Conservation (phyloP, 495 filamentous ascomycete species). For the Podospora comata region DNA sequence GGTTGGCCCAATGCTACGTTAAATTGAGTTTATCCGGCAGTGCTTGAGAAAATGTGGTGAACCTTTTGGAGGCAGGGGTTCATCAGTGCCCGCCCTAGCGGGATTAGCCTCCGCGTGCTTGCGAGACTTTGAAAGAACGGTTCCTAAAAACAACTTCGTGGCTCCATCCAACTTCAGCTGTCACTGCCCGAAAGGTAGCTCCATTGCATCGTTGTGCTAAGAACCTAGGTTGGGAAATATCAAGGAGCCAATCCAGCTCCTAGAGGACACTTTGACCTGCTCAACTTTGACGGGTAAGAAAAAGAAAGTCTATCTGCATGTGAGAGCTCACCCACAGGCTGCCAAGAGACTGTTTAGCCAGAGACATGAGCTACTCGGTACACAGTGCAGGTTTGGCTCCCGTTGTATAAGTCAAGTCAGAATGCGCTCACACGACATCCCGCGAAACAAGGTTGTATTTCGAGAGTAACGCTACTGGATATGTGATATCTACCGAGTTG, state of each 20-base stretch:
- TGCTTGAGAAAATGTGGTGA: background rate
- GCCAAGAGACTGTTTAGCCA: background rate
- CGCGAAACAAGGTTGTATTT: too few relatives aligned
- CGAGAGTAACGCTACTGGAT: background rate
- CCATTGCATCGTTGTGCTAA: background rate
- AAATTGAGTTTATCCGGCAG: background rate
- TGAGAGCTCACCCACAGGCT: background rate
- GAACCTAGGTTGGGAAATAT: background rate
- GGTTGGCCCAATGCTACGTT: background rate
- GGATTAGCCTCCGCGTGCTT: conserved; percentile 18
- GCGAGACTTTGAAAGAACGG: background rate
- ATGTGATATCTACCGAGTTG: background rate
- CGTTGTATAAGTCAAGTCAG: too few relatives aligned
- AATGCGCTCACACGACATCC: too few relatives aligned
- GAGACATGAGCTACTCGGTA: background rate
- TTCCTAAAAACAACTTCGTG: background rate
- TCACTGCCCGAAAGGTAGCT: background rate
- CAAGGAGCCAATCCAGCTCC: background rate
- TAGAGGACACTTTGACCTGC: background rate
- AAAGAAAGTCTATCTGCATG: background rate
- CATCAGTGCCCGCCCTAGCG: conserved; percentile 17
- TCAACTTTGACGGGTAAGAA: background rate
- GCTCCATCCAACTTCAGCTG: background rate
- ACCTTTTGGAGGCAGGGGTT: conserved; percentile 22
- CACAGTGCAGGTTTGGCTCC: background rate